Percentiles rank a stretch among this genome's conserved stretches.
phyloP scores from a whole-genome alignment of 1,284 basidiomycete species.

The Microbotryum saponariae region DNA sequence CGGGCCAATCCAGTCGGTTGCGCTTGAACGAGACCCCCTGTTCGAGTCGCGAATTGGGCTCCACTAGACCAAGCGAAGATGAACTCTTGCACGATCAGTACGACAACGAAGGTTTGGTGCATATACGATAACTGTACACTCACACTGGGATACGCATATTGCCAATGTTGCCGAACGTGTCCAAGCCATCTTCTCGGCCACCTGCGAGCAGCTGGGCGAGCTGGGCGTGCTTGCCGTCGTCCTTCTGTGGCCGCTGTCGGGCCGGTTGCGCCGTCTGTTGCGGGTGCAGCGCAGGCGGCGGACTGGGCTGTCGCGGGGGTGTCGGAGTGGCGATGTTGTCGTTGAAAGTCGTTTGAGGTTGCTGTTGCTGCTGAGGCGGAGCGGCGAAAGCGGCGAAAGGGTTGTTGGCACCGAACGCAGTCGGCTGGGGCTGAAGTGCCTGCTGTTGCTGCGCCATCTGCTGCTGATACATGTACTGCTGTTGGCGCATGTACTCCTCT shows the following conservation, averaged over 20 bases:
- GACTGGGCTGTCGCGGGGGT: conserved; percentile 5
- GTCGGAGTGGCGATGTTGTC: conserved; percentile 11
- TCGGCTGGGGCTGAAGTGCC: conserved; percentile 49
- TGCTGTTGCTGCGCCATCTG: conserved; percentile 41
- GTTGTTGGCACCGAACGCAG: conserved; percentile 78
- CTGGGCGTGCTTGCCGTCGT: conserved; percentile 63
- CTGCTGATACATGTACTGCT: conserved; percentile 41
- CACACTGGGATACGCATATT: conserved; percentile 49
- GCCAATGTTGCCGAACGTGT: conserved; percentile 88
- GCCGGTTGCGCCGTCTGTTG: conserved; percentile 24
- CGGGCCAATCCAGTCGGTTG: conserved; percentile 26
- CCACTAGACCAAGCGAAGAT: conserved; percentile 1
- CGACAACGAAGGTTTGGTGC: not conserved
- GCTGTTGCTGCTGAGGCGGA: conserved; percentile 18
- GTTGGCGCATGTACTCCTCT: conserved; percentile 44
- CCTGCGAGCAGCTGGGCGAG: conserved; percentile 68
- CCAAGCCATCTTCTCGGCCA: conserved; percentile 66
- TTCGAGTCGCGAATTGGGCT: conserved; percentile 8
- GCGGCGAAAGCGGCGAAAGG: conserved; percentile 58
- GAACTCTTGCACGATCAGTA: not conserved
- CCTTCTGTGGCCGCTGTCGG: conserved; percentile 32
- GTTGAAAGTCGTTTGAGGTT: conserved; percentile 14
- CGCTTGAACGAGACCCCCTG: conserved; percentile 4
- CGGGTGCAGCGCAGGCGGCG: conserved; percentile 20
- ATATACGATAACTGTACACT: not conserved